phyloP scores from a whole-genome alignment of 306 rosid species.

The Gleditsia sinensis region DNA sequence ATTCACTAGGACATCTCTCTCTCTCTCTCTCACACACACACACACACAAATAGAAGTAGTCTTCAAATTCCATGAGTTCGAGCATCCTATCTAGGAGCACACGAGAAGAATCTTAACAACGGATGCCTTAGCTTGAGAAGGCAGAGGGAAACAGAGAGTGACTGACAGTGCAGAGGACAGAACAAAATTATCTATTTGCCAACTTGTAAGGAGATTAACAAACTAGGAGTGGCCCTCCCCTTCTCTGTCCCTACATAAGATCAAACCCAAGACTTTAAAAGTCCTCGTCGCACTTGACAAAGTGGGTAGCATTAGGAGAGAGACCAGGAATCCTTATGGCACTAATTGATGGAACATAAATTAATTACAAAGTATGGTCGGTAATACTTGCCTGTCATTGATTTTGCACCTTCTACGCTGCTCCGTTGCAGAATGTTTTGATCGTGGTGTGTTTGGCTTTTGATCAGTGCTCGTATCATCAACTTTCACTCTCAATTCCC shows the following conservation, averaged over 20 bases:
- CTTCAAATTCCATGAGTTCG: neutral
- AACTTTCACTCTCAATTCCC: constrained; percentile 65
- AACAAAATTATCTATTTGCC: neutral
- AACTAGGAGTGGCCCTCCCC: too few species aligned
- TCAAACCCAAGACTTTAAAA: too few species aligned
- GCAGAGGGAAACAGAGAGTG: neutral
- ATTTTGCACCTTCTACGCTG: constrained; percentile 97
- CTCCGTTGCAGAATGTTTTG: constrained; percentile 97
- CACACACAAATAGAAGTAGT: neutral
- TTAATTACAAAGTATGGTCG: neutral
- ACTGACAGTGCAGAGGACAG: neutral
- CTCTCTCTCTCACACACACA: too few species aligned
- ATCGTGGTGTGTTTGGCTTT: constrained; percentile 88
- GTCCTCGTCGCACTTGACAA: neutral
- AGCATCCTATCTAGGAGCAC: neutral
- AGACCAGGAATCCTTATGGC: neutral
- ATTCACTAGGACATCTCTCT: neutral
- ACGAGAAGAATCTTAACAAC: neutral
- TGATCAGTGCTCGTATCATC: constrained; percentile 70
- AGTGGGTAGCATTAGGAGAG: neutral
- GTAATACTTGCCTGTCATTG: constrained; percentile 76
- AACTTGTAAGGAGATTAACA: too few species aligned
- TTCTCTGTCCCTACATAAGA: neutral
- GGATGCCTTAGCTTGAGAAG: neutral
- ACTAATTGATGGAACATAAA: neutral